phyloP scores from a whole-genome alignment of 2,329 filamentous ascomycete genomes.

The Calonectria pseudoreteaudii region DNA sequence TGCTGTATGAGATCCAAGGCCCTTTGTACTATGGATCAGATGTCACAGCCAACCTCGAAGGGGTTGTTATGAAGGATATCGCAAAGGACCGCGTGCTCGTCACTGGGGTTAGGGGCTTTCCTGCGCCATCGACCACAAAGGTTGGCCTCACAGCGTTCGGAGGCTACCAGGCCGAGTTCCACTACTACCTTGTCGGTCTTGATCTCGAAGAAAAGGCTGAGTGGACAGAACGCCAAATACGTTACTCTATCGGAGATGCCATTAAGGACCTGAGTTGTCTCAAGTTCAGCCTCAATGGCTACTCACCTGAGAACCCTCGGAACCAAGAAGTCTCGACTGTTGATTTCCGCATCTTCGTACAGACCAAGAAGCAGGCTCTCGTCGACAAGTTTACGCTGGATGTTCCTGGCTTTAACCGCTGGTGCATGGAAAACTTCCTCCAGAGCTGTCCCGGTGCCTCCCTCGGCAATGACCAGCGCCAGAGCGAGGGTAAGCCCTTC shows the following conservation, averaged over 20 bases:
- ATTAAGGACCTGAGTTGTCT: slow-evolving; percentile 47
- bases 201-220: slow-evolving; percentile 53
- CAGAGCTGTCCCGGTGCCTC: slow-evolving; percentile 57
- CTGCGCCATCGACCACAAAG: slow-evolving; percentile 37
- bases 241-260: slow-evolving; percentile 28
- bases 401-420: slow-evolving; percentile 28
- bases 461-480: slow-evolving; percentile 51
- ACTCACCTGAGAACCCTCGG: slow-evolving; percentile 49
- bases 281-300: slow-evolving; percentile 51
- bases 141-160: slow-evolving; percentile 55
- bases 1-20: slow-evolving; percentile 56
- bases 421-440: slow-evolving; percentile 52
- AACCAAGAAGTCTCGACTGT: slow-evolving; percentile 60
- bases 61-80: slow-evolving; percentile 59
- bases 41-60: slow-evolving; percentile 51
- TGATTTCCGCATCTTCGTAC: slow-evolving; percentile 56
- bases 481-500: slow-evolving; percentile 46
- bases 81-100: slow-evolving; percentile 44
- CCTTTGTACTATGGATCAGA: slow-evolving; percentile 55
- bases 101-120: slow-evolving; percentile 30
- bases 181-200: slow-evolving; percentile 55
- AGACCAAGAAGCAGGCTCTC: slow-evolving; percentile 49
- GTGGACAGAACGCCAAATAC: slow-evolving; percentile 28
- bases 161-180: slow-evolving; percentile 56
- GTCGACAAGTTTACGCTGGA: slow-evolving; percentile 28